Percentiles rank a stretch among this genome's conserved stretches.
Conservation (phyloP, 257 asterid genomes). For the Thymus quinquecostatus region DNA sequence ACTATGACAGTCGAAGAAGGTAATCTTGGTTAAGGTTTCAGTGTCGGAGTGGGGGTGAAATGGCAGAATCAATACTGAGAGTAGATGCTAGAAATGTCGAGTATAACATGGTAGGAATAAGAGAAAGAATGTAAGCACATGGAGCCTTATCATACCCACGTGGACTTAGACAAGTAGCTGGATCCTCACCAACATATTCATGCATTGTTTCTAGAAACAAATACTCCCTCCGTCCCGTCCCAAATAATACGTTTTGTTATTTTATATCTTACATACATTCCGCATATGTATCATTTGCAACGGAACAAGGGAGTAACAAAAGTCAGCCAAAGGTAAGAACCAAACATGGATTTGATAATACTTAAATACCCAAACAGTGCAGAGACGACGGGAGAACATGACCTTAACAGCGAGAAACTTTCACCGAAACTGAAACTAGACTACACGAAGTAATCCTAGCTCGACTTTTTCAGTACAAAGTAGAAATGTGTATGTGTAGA, state of each 20-base stretch:
- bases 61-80: background rate
- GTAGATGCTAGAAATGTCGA: background rate
- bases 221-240: too few relatives aligned
- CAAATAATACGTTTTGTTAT: too few relatives aligned
- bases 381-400: background rate
- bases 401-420: background rate
- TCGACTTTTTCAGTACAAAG: background rate
- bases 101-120: constrained; percentile 24
- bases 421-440: background rate
- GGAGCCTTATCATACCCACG: constrained; percentile 15
- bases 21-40: background rate
- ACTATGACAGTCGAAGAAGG: background rate
- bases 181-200: background rate
- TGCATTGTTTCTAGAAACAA: background rate
- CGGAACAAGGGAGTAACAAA: background rate
- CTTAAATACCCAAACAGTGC: background rate
- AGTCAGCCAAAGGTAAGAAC: background rate
- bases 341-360: background rate
- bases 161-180: constrained; percentile 14
- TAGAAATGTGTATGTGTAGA: background rate
- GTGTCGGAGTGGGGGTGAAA: background rate
- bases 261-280: too few relatives aligned
- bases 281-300: too few relatives aligned
- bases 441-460: background rate
- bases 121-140: constrained; percentile 26